Percentiles rank a stretch among this genome's conserved stretches.
Conservation (phyloP, 345 rosid genomes). For the Melaleuca alternifolia region DNA sequence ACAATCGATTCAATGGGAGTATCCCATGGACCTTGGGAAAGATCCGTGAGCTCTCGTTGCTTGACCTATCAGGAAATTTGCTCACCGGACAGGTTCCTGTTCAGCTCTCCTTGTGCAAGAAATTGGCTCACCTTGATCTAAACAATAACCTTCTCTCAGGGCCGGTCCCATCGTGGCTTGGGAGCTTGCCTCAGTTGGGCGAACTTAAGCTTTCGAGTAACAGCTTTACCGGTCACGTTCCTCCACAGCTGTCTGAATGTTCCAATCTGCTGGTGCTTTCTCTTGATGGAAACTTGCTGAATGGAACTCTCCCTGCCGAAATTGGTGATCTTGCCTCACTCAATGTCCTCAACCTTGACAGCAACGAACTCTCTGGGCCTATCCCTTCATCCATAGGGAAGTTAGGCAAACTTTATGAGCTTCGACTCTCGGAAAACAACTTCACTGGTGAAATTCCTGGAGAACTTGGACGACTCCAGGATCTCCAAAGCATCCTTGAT, state of each 20-base stretch:
- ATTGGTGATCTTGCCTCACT: slow-evolving; percentile 54
- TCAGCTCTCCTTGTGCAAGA: slow-evolving; percentile 63
- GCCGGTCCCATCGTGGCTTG: slow-evolving; percentile 66
- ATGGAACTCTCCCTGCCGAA: slow-evolving; percentile 49
- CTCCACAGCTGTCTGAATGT: slow-evolving; percentile 55
- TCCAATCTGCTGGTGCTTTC: slow-evolving; percentile 60
- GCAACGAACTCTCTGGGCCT: slow-evolving; percentile 53
- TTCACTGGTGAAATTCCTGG: slow-evolving; percentile 60
- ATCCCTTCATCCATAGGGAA: slow-evolving; percentile 60
- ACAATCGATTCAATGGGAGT: slow-evolving; percentile 57
- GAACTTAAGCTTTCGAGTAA: slow-evolving; percentile 80
- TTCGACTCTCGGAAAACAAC: slow-evolving; percentile 55
- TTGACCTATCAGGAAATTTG: slow-evolving; percentile 68
- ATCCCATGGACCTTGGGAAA: slow-evolving; percentile 80
- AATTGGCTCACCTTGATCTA: slow-evolving; percentile 71
- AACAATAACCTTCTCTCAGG: slow-evolving; percentile 74
- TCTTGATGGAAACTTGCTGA: slow-evolving; percentile 54
- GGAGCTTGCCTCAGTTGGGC: slow-evolving; percentile 49
- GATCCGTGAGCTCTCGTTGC: slow-evolving; percentile 44
- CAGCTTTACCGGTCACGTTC: slow-evolving; percentile 52
- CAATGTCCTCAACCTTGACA: slow-evolving; percentile 50
- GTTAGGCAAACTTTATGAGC: slow-evolving; percentile 63
- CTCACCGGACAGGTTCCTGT: slow-evolving; percentile 60
- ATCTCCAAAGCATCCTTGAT: slow-evolving; percentile 72
- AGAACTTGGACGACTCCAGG: slow-evolving; percentile 64